These are phyloP conservation scores for Globisporangium paroecandrum DNA, from an alignment of 352 stramenopile species.

Conservation along the genomic window DNA sequence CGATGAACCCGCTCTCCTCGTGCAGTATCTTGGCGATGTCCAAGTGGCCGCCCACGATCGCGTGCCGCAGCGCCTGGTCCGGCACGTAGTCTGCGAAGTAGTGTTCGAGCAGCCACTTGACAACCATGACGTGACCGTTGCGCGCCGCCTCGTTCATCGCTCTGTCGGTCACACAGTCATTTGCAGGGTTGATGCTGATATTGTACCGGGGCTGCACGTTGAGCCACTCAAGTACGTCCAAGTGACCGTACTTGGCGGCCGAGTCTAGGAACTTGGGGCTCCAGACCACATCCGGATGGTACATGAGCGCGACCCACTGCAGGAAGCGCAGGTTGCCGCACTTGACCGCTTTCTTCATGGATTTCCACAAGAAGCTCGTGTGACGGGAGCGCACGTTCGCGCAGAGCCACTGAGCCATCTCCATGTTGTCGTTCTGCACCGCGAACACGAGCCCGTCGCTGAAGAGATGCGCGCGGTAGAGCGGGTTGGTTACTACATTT, in stretches of 20 bases:
- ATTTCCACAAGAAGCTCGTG: slow-evolving; percentile 17
- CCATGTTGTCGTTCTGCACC: slow-evolving; percentile 13
- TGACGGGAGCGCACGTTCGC: not conserved
- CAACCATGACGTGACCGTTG: slow-evolving; percentile 7
- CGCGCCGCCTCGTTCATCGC: slow-evolving; percentile 13
- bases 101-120: slow-evolving; percentile 11
- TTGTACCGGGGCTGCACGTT: slow-evolving; percentile 6
- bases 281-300: slow-evolving; percentile 5
- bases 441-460: slow-evolving; percentile 11
- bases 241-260: slow-evolving; percentile 14
- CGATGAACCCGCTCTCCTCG: slow-evolving; percentile 13
- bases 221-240: slow-evolving; percentile 13
- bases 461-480: slow-evolving; percentile 14
- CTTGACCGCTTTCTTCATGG: slow-evolving; percentile 13
- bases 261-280: slow-evolving; percentile 14
- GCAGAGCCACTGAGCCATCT: slow-evolving; percentile 18
- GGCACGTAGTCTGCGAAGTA: slow-evolving; percentile 12
- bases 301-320: slow-evolving; percentile 11
- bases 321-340: slow-evolving; percentile 12
- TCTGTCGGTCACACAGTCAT: slow-evolving; percentile 12
- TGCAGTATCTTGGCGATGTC: slow-evolving; percentile 16
- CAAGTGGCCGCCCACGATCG: slow-evolving; percentile 17
- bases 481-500: not conserved
- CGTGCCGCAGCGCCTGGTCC: slow-evolving; percentile 13
- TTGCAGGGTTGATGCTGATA: not conserved